Base-by-base conservation (phyloP, 1,284 basidiomycete species). In the Irpex sp. region DNA sequence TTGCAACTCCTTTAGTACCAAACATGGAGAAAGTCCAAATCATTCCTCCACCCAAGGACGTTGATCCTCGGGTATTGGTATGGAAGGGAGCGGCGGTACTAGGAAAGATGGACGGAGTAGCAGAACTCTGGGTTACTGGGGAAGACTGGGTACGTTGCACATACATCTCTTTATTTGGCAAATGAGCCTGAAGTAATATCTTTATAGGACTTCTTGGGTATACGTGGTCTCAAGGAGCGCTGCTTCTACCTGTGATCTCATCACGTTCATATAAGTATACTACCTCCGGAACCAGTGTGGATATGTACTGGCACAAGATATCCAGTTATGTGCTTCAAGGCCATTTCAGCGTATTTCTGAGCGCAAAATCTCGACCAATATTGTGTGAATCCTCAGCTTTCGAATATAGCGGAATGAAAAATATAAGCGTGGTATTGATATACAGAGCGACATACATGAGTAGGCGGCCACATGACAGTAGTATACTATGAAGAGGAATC, bases 81-180 rank as follows among this genome's bases (percentile, higher is more conserved):
- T 99, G 96, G 96, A 98, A 98, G 74, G 96, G 96, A 5, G 94
- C 91, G 18, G 87, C 91, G n/a, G 93, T 97, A 19, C 84, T 98
- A 61, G 93, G 90, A 35, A 92, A 94, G 74, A 90, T 99, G 82
- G 96, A 98, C 56, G 85, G 87, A 1, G 85, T 92, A 59, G 82
- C 85, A 56, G 96, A 99, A 68, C 77, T 98, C 65, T 98, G 96
- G 94, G 80, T 98, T 52, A 86, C 90, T 12, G 77, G 80, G 59
- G 80, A 87, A 52, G 96, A 99, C 73, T 98, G 94, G 94, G 91
- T 93, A 74, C 16, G 60, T 60, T 59, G 56, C 49, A 12, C 19
- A 21, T 51, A 14, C 19, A 14, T 5, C 10, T n/a, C 42, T 63
- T 61, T 48, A 42, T 51, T 58, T 36, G 36, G 16, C 14, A 39